Evolutionary conservation across 345 rosid genomes (phyloP).

Genomic region (Gossypium herbaceum): DNA sequence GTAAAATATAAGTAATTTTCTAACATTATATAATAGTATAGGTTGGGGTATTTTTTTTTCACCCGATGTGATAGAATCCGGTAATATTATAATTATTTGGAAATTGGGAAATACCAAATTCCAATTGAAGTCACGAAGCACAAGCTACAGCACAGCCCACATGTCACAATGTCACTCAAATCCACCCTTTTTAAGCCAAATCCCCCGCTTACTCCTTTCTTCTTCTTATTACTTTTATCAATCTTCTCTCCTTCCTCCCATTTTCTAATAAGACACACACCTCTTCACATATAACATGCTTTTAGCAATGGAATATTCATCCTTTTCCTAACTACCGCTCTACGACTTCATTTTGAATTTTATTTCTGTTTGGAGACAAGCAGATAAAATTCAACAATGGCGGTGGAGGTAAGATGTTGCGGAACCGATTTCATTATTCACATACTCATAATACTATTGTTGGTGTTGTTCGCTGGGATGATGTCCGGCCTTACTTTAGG

Average conservation of each 20-base stretch:
- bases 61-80: too few species aligned
- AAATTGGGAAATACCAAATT: background rate
- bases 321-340: too few species aligned
- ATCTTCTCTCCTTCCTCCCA: too few species aligned
- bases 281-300: too few species aligned
- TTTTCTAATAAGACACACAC: too few species aligned
- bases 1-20: too few species aligned
- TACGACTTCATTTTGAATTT: background rate
- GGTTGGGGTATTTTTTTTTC: too few species aligned
- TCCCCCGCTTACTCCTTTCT: background rate
- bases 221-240: too few species aligned
- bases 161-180: background rate
- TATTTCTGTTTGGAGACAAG: too few species aligned
- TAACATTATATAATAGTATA: too few species aligned
- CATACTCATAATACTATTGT: slow-evolving; percentile 47
- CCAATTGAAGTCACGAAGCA: background rate
- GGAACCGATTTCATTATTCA: slow-evolving; percentile 51
- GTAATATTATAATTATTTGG: too few species aligned
- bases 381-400: slow-evolving; percentile 32
- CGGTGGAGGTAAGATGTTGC: slow-evolving; percentile 68
- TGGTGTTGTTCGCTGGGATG: slow-evolving; percentile 82
- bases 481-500: slow-evolving; percentile 99
- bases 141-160: background rate
- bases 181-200: background rate
- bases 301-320: too few species aligned